Base-by-base conservation (phyloP, 1,284 basidiomycete species). In the Moesziomyces parantarcticus region DNA sequence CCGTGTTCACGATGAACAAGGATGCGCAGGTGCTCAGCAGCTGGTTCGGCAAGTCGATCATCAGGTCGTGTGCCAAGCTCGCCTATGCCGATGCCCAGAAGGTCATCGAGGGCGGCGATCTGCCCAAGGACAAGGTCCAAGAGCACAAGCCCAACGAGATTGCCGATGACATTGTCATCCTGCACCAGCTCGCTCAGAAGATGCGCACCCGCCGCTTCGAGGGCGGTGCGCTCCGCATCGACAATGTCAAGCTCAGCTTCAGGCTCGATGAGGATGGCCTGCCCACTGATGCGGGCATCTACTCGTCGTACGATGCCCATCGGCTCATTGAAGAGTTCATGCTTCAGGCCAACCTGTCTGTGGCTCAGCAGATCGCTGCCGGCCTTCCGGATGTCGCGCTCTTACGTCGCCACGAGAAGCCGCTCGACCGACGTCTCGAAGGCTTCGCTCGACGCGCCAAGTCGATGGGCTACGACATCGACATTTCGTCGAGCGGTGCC, bases 311-410 rank as follows among this genome's bases (percentile, higher is more conserved):
- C 32, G 91, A 94, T 58, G 91, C 95, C 9, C 90, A 95, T 76
- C 87, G 88, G 45, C 85, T 98, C 29, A 89, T 99, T 44, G 93
- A 98, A 85, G 97, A 98, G 91, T 95, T 96, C 85, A 98, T 98
- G 93, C 86, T 99, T 8, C 87, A 94, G 60, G 90, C 92, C 69
- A 99, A 99, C 83, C 90, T 90, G 41, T 87, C 93, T 8, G 92
- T 96, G 34, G 94, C 96, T 7, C 92, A 94, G 80, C 91, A 95
- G 80, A 90, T 98, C 75, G 96, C 94, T 22, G 91, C 94, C 39
- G 91, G 94, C 71, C 88, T 98, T 43, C 94, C 96, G 39, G 96
- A 99, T 82, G 93, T 97, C 83, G 92, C 96, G 20, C 88, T 99
- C 32, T 89, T 99, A 45, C 90, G 95, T 61, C 91, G 96, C 55